A percentile compares a stretch with the other conserved stretches of the same genome.
Conservation (phyloP, 306 rosid genomes). For the Dalbergia cultrata region DNA sequence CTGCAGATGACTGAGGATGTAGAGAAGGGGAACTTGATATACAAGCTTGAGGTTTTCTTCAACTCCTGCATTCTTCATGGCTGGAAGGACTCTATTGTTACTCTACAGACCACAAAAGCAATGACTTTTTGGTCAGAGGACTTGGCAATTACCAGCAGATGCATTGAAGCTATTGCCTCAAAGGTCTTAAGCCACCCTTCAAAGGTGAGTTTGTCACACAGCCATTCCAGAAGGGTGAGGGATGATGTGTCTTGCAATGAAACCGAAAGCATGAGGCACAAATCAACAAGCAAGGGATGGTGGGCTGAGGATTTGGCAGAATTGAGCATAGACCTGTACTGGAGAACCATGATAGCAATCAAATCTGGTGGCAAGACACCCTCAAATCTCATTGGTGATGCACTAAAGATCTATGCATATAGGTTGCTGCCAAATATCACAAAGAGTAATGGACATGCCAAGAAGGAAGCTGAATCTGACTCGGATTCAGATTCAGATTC, state of each 20-base stretch:
- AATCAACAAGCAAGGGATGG: constrained; percentile 69
- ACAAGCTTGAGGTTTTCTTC: constrained; percentile 81
- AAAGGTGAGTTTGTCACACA: constrained; percentile 72
- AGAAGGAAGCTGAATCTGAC: constrained; percentile 18
- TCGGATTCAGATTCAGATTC: constrained; percentile 36
- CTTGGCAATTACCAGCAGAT: constrained; percentile 71
- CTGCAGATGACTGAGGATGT: constrained; percentile 86
- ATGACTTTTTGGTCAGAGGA: constrained; percentile 81
- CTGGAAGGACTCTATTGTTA: constrained; percentile 83
- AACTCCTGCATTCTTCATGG: constrained; percentile 82
- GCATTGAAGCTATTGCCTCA: constrained; percentile 79
- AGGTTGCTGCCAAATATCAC: constrained; percentile 39
- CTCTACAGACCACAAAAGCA: constrained; percentile 77
- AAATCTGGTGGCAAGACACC: constrained; percentile 77
- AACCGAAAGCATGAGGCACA: constrained; percentile 66
- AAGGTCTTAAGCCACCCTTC: constrained; percentile 77
- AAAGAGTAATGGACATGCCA: constrained; percentile 17
- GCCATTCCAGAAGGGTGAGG: constrained; percentile 70
- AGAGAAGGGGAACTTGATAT: constrained; percentile 76
- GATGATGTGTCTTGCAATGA: constrained; percentile 78
- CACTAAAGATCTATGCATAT: constrained; percentile 35
- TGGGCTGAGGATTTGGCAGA: constrained; percentile 94
- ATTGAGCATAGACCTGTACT: constrained; percentile 75
- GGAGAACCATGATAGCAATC: constrained; percentile 85
- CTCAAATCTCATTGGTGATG: constrained; percentile 58